These are phyloP conservation scores for Aspergillus tubingensis DNA, from an alignment of 2,329 filamentous ascomycete genomes.

Conservation along the genomic window DNA sequence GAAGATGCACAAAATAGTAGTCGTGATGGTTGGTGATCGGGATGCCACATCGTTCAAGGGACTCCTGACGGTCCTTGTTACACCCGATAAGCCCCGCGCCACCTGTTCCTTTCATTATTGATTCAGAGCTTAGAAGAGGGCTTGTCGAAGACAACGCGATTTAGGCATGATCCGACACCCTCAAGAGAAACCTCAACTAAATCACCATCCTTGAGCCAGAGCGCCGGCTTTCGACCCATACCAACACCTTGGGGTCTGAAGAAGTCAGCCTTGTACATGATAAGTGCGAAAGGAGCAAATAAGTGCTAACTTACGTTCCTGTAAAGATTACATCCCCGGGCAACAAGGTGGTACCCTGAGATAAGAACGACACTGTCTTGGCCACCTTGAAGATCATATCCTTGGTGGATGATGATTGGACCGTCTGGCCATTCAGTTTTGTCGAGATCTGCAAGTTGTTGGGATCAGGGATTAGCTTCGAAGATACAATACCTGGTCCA, in stretches of 20 bases:
- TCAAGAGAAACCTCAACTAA: slow-evolving; percentile 69
- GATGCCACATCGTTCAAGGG: neutral
- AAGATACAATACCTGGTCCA: slow-evolving; percentile 69
- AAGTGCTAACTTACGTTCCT: slow-evolving; percentile 46
- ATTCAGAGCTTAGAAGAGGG: slow-evolving; percentile 38
- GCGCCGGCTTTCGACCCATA: slow-evolving; percentile 65
- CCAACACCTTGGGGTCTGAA: slow-evolving; percentile 67
- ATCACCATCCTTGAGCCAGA: slow-evolving; percentile 72
- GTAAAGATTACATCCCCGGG: slow-evolving; percentile 48
- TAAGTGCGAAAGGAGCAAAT: slow-evolving; percentile 49
- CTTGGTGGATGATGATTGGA: slow-evolving; percentile 52
- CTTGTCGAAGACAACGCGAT: slow-evolving; percentile 48
- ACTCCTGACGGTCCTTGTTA: neutral
- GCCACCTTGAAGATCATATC: slow-evolving; percentile 54
- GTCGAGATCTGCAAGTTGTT: slow-evolving; percentile 48
- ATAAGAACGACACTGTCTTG: slow-evolving; percentile 50
- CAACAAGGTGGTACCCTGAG: slow-evolving; percentile 44
- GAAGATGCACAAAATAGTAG: too few species aligned
- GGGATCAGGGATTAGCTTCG: slow-evolving; percentile 47
- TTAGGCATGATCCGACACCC: slow-evolving; percentile 60
- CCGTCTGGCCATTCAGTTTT: slow-evolving; percentile 50
- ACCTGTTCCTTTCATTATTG: neutral
- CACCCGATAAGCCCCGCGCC: neutral
- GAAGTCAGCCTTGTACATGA: neutral
- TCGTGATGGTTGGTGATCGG: neutral